Evolutionary conservation across 2,329 filamentous ascomycete species (phyloP).

Genomic region (Aspergillus ochraceus): DNA sequence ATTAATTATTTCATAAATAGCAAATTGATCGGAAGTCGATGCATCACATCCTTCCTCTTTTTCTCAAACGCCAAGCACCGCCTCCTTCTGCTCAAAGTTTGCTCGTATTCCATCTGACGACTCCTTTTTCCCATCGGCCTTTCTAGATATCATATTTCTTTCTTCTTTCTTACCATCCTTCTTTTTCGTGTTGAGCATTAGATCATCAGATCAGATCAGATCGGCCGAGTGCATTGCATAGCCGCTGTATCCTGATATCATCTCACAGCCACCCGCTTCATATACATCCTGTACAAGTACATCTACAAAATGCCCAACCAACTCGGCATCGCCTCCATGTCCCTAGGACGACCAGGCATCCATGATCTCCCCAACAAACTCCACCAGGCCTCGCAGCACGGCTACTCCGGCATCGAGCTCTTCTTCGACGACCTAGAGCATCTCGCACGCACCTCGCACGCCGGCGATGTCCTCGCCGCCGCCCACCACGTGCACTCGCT

Average conservation of each 20-base stretch:
- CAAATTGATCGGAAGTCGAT: no score
- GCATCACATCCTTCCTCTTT: no score
- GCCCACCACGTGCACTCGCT: slow-evolving; percentile 52
- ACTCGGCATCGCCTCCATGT: slow-evolving; percentile 74
- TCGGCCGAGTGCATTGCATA: no score
- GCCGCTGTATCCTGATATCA: not conserved
- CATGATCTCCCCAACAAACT: slow-evolving; percentile 69
- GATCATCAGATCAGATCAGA: no score
- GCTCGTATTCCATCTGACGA: no score
- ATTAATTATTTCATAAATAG: no score
- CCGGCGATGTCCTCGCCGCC: slow-evolving; percentile 24
- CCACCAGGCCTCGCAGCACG: slow-evolving; percentile 57
- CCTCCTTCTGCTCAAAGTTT: no score
- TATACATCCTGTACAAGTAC: not conserved
- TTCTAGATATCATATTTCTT: no score
- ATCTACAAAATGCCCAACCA: slow-evolving; percentile 26
- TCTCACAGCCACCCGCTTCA: not conserved
- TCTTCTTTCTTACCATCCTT: no score
- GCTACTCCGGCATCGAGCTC: slow-evolving; percentile 38
- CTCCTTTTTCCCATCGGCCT: no score
- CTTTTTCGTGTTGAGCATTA: no score
- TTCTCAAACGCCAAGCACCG: no score
- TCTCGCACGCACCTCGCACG: slow-evolving; percentile 26
- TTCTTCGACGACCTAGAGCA: slow-evolving; percentile 38
- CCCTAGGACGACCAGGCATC: slow-evolving; percentile 70